Base-by-base conservation (phyloP, 2,329 filamentous ascomycete species). In the Cladophialophora psammophila region DNA sequence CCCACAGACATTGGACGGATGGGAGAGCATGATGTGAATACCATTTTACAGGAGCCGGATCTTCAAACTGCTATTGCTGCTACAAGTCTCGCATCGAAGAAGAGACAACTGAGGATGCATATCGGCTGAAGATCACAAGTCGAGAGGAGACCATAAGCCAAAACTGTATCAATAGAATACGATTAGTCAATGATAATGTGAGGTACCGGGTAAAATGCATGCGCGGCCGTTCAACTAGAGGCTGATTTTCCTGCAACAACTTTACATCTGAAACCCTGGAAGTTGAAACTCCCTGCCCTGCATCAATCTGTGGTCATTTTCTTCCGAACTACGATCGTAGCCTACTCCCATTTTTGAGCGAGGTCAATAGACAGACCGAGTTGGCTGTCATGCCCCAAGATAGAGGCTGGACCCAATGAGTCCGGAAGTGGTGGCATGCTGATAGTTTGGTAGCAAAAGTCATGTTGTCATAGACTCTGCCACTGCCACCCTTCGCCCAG, bases 391-490 rank as follows among this genome's bases (percentile, higher is more conserved):
- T 35, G 45, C 35, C 35, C 26, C 48, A 53, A 9, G 2, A 20
- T 50, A 7, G 34, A 31, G 26, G 6, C 18, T 36, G 32, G 18
- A 53, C n/a, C 59, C 45, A 38, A 32, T 32, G 48, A 12, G 31
- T 38, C 59, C 18, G 34, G 20, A 31, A 34, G 38, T 31, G 3
- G 48, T 20, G 35, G 34, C 59, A 42, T 63, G 52, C 60, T 31
- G 42, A 36, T 56, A 35, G 15, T n/a, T 40, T 35, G 52, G 34
- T 34, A 42, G 10, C 40, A 35, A 64, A 68, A 72, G 70, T 72
- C 65, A 71, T 72, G 70, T 55, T 71, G 69, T 71, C 68, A 71
- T 72, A 36, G 69, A 71, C 57, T 65, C 63, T 67, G 56, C 32
- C 55, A 38, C 35, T 31, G 53, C 53, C 9, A 58, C n/a, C 45